These are phyloP conservation scores for Malassezia brasiliensis DNA, from an alignment of 1,284 basidiomycete species.

Conservation along the genomic window DNA sequence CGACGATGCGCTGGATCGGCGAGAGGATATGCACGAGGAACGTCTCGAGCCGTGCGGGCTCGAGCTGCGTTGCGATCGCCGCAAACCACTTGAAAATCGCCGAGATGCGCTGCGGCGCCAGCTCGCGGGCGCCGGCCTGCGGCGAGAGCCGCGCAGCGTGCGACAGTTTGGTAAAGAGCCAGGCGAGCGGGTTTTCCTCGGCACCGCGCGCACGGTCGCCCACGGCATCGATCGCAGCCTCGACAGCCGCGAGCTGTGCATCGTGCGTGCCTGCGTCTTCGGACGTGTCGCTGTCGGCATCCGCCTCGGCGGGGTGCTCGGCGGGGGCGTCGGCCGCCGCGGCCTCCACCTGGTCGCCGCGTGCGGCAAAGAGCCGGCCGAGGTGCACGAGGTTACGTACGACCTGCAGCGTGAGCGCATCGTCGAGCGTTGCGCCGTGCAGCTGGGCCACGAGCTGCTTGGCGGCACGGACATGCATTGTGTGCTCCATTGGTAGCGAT, in stretches of 20 bases:
- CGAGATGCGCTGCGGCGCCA: neutral
- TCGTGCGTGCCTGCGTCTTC: constrained; percentile 4
- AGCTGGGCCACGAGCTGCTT: constrained; percentile 70
- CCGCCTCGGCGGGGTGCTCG: constrained; percentile 24
- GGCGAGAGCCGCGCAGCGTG: constrained; percentile 61
- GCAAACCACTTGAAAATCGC: constrained; percentile 62
- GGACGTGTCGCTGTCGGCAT: constrained; percentile 25
- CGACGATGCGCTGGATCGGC: constrained; percentile 72
- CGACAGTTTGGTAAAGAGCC: constrained; percentile 87
- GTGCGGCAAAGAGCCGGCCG: constrained; percentile 55
- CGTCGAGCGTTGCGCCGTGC: constrained; percentile 70
- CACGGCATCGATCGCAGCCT: constrained; percentile 16
- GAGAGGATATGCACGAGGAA: constrained; percentile 76
- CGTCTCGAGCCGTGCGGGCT: constrained; percentile 54
- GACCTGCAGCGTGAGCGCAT: constrained; percentile 66
- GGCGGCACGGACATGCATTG: constrained; percentile 62
- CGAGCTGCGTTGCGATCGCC: constrained; percentile 69
- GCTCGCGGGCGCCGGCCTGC: constrained; percentile 29
- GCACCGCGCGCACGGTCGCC: constrained; percentile 16
- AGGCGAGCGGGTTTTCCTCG: constrained; percentile 54
- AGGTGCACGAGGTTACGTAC: constrained; percentile 91
- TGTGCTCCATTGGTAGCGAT: constrained; percentile 19
- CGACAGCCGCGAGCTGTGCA: constrained; percentile 19
- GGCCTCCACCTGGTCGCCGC: constrained; percentile 10
- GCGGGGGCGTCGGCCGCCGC: constrained; percentile 30